Percentiles rank a stretch among this genome's conserved stretches.
phyloP scores from a whole-genome alignment of 768 basidiomycete genomes.

The Suillus alpinus region DNA sequence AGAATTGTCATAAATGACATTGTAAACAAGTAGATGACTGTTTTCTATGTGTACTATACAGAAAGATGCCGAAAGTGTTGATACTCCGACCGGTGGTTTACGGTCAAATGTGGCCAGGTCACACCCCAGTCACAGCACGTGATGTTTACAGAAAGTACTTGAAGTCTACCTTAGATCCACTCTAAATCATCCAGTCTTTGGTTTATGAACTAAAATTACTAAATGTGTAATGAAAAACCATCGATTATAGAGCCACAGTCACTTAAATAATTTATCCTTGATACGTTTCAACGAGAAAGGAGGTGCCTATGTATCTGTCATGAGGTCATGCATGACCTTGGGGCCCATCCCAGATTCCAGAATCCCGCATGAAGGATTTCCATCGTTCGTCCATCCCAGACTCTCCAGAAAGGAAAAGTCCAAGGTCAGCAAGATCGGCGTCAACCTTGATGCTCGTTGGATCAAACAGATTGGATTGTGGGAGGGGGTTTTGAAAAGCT shows the following conservation, averaged over 20 bases:
- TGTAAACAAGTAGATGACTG: no score
- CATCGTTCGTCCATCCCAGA: slow-evolving; percentile 66
- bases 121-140: no score
- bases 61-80: no score
- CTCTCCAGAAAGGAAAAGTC: slow-evolving; percentile 56
- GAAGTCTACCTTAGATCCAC: no score
- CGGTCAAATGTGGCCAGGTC: no score
- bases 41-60: no score
- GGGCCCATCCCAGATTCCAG: slow-evolving; percentile 47
- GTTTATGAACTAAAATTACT: not conserved
- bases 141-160: no score
- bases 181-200: not conserved
- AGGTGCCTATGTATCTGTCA: not conserved
- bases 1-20: no score
- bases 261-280: not conserved
- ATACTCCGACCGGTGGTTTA: no score
- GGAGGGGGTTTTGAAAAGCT: slow-evolving; percentile 15
- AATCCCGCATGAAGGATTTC: slow-evolving; percentile 63
- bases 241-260: not conserved
- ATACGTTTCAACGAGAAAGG: no score
- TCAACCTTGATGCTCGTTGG: not conserved
- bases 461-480: slow-evolving; percentile 16
- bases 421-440: slow-evolving; percentile 18
- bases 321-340: not conserved
- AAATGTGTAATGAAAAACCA: not conserved